Conservation (phyloP, 805 yeast genomes). For the Candida sithepensis region DNA sequence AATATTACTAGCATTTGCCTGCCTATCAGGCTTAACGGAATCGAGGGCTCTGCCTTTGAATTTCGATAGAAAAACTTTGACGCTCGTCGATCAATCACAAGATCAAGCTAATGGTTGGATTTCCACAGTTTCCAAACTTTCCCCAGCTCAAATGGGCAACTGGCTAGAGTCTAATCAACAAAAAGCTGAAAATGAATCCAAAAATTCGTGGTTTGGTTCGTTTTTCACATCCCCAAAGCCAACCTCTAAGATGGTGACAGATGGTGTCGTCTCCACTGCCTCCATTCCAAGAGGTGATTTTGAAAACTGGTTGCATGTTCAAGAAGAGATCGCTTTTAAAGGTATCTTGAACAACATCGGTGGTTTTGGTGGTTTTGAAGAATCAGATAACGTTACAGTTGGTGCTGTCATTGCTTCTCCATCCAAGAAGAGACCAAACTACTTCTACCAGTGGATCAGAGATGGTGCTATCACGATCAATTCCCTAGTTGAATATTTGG, state of each 20-base stretch:
- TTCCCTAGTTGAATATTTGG: slow-evolving; percentile 54
- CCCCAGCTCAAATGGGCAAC: slow-evolving; percentile 11
- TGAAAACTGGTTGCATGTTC: slow-evolving; percentile 46
- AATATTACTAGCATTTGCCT: slow-evolving; percentile 1
- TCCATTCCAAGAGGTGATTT: slow-evolving; percentile 35
- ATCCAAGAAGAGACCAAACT: slow-evolving; percentile 66
- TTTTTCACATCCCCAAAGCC: slow-evolving; percentile 1
- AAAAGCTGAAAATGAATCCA: too few species aligned
- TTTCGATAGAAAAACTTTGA: slow-evolving; percentile 1
- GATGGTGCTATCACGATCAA: slow-evolving; percentile 82
- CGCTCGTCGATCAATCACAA: neutral
- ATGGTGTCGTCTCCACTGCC: slow-evolving; percentile 18
- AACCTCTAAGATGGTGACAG: slow-evolving; percentile 9
- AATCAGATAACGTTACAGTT: slow-evolving; percentile 37
- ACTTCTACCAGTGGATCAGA: slow-evolving; percentile 87
- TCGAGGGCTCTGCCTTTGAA: slow-evolving; percentile 4
- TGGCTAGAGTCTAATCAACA: neutral
- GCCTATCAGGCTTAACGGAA: slow-evolving; percentile 1
- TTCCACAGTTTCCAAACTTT: slow-evolving; percentile 4
- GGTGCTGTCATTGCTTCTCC: slow-evolving; percentile 90
- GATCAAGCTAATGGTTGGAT: slow-evolving; percentile 5
- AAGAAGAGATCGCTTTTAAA: slow-evolving; percentile 39
- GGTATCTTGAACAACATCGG: slow-evolving; percentile 55
- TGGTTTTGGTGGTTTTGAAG: slow-evolving; percentile 36
- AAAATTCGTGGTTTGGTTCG: slow-evolving; percentile 6